Conservation (phyloP, 148 eudicot species). For the Salicornia ramosissima region DNA sequence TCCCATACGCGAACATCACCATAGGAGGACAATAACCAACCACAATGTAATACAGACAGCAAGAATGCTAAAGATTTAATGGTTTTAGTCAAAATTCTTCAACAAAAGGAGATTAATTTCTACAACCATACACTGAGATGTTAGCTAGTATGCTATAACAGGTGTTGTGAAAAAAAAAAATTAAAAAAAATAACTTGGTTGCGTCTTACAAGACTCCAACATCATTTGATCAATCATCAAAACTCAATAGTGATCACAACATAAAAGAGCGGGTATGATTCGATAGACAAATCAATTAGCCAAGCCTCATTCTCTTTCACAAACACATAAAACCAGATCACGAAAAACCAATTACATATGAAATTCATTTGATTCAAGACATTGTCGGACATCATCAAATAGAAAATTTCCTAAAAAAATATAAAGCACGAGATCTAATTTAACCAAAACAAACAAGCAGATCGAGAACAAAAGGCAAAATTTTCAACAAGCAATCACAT, state of each 20-base stretch:
- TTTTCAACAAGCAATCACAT: neutral
- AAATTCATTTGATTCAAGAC: neutral
- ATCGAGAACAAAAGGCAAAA: neutral
- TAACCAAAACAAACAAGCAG: neutral
- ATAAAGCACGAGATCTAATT: neutral
- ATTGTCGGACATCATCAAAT: neutral
- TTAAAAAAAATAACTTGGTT: no score
- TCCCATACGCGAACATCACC: no score
- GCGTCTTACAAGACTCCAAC: no score
- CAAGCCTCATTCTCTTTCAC: no score
- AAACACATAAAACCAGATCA: neutral
- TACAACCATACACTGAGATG: neutral
- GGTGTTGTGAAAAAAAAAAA: no score
- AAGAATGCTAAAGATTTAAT: neutral
- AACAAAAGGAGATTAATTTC: neutral
- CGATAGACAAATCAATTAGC: no score
- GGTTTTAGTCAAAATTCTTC: neutral
- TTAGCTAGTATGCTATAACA: neutral
- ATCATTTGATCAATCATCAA: no score
- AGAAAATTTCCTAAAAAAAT: neutral
- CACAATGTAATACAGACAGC: neutral
- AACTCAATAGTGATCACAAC: neutral
- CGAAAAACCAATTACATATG: neutral
- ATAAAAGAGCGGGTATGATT: neutral
- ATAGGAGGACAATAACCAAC: no score